These are phyloP conservation scores for Chlorella sp. DNA, from an alignment of 139 green algal genomes.

Conservation along the genomic window DNA sequence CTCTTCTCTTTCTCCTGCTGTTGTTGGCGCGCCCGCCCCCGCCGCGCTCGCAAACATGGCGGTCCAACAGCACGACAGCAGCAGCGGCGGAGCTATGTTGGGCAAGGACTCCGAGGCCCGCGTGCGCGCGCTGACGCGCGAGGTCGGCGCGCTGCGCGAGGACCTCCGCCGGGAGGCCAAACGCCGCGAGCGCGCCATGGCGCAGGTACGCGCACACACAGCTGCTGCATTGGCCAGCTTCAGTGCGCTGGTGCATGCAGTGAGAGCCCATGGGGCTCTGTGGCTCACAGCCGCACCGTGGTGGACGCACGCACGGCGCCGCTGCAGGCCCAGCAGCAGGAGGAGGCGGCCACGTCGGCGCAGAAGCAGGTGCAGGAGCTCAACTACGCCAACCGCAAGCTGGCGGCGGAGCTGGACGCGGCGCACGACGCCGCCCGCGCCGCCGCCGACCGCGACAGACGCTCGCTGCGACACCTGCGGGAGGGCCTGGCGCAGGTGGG, in stretches of 20 bases:
- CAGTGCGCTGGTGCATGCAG: no score
- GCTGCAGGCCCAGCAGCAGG: slow-evolving; percentile 24
- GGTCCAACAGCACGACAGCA: no score
- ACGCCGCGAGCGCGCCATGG: slow-evolving; percentile 35
- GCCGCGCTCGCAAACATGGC: no score
- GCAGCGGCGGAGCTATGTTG: no score
- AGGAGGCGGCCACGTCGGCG: slow-evolving; percentile 8
- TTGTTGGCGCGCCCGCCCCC: no score
- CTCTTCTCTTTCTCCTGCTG: no score
- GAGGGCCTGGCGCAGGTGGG: slow-evolving; percentile 17
- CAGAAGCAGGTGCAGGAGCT: slow-evolving; percentile 24
- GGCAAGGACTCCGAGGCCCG: slow-evolving; percentile 33
- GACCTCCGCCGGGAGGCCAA: slow-evolving; percentile 48
- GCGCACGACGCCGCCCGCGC: slow-evolving; percentile 21
- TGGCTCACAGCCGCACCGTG: no score
- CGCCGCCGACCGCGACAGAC: slow-evolving; percentile 12
- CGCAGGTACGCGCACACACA: no score
- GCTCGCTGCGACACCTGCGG: slow-evolving; percentile 18
- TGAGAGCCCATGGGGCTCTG: no score
- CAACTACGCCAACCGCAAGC: slow-evolving; percentile 52
- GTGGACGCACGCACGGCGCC: no score
- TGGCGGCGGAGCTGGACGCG: slow-evolving; percentile 39
- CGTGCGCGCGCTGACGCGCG: slow-evolving; percentile 41
- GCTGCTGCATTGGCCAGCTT: no score
- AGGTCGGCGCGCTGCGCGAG: slow-evolving; percentile 49